A percentile compares a stretch with the other conserved stretches of the same genome.
These are phyloP conservation scores for Cladosporium austrohemisphaericum DNA, from an alignment of 2,329 filamentous ascomycete genomes.

Conservation along the genomic window DNA sequence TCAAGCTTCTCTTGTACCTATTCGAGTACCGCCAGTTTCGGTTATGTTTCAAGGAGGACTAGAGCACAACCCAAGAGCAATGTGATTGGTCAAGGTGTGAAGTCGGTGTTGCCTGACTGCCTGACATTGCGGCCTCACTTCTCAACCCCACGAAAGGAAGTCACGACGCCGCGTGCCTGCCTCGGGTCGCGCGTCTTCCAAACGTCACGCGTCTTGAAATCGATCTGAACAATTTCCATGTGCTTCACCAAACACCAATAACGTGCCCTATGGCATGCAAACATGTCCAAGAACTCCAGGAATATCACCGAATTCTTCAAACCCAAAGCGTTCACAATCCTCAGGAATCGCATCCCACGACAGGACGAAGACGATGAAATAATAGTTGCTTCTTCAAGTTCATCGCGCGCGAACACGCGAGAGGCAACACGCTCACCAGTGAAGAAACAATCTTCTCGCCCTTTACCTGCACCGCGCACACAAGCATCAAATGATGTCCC, in stretches of 20 bases:
- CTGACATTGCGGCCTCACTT: no score
- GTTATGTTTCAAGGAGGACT: slow-evolving; percentile 2
- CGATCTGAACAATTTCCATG: background rate
- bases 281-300: slow-evolving; percentile 7
- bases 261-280: background rate
- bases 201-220: background rate
- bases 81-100: no score
- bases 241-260: background rate
- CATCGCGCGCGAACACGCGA: background rate
- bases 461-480: background rate
- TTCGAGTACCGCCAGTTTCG: background rate
- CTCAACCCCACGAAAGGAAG: no score
- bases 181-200: background rate
- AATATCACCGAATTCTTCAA: slow-evolving; percentile 48
- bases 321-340: slow-evolving; percentile 33
- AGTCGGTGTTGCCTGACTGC: no score
- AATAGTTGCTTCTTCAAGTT: slow-evolving; percentile 23
- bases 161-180: no score
- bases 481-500: background rate
- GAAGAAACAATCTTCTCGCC: background rate
- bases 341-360: slow-evolving; percentile 23
- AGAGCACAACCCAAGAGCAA: no score
- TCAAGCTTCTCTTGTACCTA: no score
- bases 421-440: background rate
- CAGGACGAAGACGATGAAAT: slow-evolving; percentile 24